These are phyloP conservation scores for Penicillium riverlandense DNA, from an alignment of 495 filamentous ascomycete genomes.

Conservation along the genomic window DNA sequence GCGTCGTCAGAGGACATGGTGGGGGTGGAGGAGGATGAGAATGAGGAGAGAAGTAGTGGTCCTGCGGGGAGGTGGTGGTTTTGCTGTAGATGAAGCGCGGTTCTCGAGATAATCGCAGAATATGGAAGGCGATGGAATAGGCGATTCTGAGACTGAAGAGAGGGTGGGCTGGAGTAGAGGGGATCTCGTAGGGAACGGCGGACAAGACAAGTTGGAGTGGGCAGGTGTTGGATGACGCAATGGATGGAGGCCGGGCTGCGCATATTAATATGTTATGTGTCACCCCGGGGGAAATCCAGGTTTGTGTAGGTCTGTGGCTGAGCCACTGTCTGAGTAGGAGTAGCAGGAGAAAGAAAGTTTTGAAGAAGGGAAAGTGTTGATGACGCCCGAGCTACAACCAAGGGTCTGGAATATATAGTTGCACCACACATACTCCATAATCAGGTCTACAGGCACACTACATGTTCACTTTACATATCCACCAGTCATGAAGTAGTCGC, in stretches of 20 bases:
- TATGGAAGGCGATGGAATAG: neutral
- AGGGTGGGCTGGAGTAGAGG: neutral
- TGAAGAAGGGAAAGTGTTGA: no score
- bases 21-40: conserved; percentile 13
- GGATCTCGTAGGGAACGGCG: neutral
- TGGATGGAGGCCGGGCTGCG: conserved; percentile 12
- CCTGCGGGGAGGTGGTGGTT: conserved; percentile 6
- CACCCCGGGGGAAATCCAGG: no score
- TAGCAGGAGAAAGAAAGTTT: no score
- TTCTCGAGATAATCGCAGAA: neutral
- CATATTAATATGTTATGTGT: neutral
- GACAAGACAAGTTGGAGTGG: conserved; percentile 10
- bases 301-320: no score
- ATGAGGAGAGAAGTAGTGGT: conserved; percentile 3
- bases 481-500: conserved; percentile 30
- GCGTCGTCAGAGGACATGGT: conserved; percentile 71
- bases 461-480: conserved; percentile 4
- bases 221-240: conserved; percentile 36
- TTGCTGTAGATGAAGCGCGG: neutral
- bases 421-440: neutral
- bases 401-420: no score
- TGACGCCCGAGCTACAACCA: no score
- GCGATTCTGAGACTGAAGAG: neutral
- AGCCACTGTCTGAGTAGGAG: no score
- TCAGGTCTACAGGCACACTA: neutral